A percentile compares a stretch with the other conserved stretches of the same genome.
Evolutionary conservation across 139 green algal species (phyloP).

Genomic region (Microglena sp.): DNA sequence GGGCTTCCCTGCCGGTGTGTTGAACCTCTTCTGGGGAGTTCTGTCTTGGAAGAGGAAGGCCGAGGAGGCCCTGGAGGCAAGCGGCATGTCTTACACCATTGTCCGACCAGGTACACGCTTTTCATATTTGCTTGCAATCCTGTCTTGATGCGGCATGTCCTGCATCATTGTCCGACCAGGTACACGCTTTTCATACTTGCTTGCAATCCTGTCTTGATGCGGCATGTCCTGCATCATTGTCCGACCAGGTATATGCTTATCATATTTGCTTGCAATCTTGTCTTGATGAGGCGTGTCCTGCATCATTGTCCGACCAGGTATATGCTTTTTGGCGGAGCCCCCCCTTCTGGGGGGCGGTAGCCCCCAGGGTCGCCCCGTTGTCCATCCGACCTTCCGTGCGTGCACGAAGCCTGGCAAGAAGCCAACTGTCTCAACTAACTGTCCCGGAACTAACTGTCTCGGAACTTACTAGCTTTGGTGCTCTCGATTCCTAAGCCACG

Average conservation of each 20-base stretch:
- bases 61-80: conserved; percentile 68
- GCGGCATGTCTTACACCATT: conserved; percentile 79
- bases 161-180: background rate
- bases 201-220: background rate
- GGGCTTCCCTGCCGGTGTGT: conserved; percentile 35
- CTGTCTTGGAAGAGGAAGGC: conserved; percentile 77
- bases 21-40: conserved; percentile 86
- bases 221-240: background rate
- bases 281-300: background rate
- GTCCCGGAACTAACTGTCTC: no score
- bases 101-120: conserved; percentile 55
- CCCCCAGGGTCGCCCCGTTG: no score
- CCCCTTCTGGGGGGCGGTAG: no score
- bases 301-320: background rate
- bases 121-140: background rate
- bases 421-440: no score
- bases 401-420: no score
- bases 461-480: no score
- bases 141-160: conserved; percentile 1
- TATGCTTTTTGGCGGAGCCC: no score
- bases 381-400: no score
- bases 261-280: background rate
- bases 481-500: no score
- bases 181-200: background rate
- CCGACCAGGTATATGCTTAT: background rate